Conservation (phyloP, 495 filamentous ascomycete species). For the Penicillium psychrofluorescens region DNA sequence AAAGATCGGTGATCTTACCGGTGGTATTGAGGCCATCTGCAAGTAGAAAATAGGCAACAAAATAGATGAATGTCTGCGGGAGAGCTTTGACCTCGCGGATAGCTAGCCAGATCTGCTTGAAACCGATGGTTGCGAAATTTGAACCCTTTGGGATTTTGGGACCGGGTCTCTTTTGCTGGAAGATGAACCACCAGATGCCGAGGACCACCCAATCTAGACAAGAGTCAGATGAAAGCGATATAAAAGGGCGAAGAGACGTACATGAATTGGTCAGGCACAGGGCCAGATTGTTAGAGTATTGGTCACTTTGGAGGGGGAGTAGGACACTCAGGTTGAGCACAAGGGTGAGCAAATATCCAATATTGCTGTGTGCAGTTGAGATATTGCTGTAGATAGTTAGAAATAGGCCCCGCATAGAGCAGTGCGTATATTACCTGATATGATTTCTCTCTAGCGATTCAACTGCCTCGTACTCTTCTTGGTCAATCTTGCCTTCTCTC, state of each 20-base stretch:
- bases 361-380: constrained; percentile 45
- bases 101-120: constrained; percentile 41
- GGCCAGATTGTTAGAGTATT: constrained; percentile 39
- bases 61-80: constrained; percentile 40
- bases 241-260: constrained; percentile 1
- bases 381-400: constrained; percentile 24
- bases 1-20: constrained; percentile 13
- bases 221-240: neutral
- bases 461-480: constrained; percentile 37
- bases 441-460: constrained; percentile 43
- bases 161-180: constrained; percentile 41
- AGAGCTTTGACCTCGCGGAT: constrained; percentile 33
- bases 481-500: constrained; percentile 31
- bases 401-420: neutral
- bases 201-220: constrained; percentile 37
- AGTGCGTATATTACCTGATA: constrained; percentile 22
- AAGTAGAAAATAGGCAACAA: constrained; percentile 41
- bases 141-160: constrained; percentile 39
- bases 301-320: constrained; percentile 31
- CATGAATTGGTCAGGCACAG: constrained; percentile 42
- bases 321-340: constrained; percentile 40
- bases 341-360: constrained; percentile 39
- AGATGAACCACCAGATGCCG: constrained; percentile 46
- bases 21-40: constrained; percentile 46
- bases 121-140: constrained; percentile 37